phyloP scores from a whole-genome alignment of 2,329 filamentous ascomycete genomes.

The Scedosporium dehoogii region DNA sequence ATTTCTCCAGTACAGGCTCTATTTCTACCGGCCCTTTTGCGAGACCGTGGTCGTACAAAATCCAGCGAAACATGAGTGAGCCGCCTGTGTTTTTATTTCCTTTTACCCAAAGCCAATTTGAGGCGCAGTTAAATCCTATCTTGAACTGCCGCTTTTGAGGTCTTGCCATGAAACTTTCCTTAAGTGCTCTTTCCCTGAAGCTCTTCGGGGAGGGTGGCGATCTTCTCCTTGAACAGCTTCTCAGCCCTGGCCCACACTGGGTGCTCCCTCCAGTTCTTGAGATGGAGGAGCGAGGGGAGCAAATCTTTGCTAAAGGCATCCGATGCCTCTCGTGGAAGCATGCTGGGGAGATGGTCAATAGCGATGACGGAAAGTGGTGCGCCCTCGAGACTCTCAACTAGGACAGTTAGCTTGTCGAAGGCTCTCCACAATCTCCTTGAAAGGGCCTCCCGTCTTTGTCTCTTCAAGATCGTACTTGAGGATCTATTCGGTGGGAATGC shows the following conservation, averaged over 20 bases:
- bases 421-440: constrained; percentile 67
- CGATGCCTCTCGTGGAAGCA: constrained; percentile 77
- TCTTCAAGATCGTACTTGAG: constrained; percentile 64
- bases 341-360: constrained; percentile 75
- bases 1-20: no score
- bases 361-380: constrained; percentile 69
- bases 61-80: background rate
- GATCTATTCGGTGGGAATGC: constrained; percentile 40
- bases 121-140: background rate
- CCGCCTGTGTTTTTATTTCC: background rate
- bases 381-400: constrained; percentile 49
- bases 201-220: constrained; percentile 50
- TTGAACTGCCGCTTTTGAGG: background rate
- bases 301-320: constrained; percentile 76
- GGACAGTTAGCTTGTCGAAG: constrained; percentile 78
- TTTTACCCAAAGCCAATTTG: background rate
- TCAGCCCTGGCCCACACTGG: constrained; percentile 80
- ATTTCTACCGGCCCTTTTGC: no score
- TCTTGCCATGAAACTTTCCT: background rate
- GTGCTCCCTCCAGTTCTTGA: constrained; percentile 64
- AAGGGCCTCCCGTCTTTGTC: constrained; percentile 63
- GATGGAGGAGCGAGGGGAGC: constrained; percentile 63
- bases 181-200: background rate
- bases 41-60: background rate
- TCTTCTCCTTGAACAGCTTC: constrained; percentile 76